Base-by-base conservation (phyloP, 352 stramenopile species). In the Globisporangium recalcitrans region DNA sequence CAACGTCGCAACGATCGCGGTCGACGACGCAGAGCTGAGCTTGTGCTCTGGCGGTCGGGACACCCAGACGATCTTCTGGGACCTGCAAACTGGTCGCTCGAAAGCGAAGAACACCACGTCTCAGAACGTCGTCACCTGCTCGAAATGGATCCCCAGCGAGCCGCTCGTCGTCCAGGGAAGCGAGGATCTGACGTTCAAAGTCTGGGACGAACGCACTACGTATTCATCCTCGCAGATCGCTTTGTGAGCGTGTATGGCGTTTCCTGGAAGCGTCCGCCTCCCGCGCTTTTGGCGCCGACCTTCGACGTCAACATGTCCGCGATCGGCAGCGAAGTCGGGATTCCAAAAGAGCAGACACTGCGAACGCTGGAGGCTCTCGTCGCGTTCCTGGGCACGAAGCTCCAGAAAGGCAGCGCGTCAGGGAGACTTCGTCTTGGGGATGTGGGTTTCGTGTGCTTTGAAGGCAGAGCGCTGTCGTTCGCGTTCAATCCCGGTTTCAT, bases 111-210 rank as follows among this genome's bases (percentile, higher is more conserved):
- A 88, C 51, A 89, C 73, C 34, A 91, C 70, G 8, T 75, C 87
- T 19, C 82, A 90, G 71, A 96, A 96, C 34, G 82, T 96, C 14
- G 67, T 96, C 52, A 96, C 87, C 48, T 95, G 85, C 69, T 85
- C 80, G 21, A 88, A 84, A 52, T 94, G 82, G 85, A 38, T 93
- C n/a, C 79, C 85, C 10, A 21, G 56, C 0, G 80, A 91, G 52
- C 58, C 71, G 3, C 58, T 93, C 1, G 73, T 94, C 3, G 81
- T 74, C 0, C 85, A 96, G 36, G 85, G 83, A 29, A 92, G 85
- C 59, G 85, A 96, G 65, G 87, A 96, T 58, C 54, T 92, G 60
- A 89, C 73, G 44, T 64, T 94, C 31, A 91, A 91, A 53, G 26
- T 94, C 16, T 95, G 87, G 87, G 87, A 95, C 53, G 77, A 72